Evolutionary conservation across 176 grass and related monocot species (phyloP), one percentile per base, ranked within the genome.

Genomic region (Aechmea fasciata): DNA sequence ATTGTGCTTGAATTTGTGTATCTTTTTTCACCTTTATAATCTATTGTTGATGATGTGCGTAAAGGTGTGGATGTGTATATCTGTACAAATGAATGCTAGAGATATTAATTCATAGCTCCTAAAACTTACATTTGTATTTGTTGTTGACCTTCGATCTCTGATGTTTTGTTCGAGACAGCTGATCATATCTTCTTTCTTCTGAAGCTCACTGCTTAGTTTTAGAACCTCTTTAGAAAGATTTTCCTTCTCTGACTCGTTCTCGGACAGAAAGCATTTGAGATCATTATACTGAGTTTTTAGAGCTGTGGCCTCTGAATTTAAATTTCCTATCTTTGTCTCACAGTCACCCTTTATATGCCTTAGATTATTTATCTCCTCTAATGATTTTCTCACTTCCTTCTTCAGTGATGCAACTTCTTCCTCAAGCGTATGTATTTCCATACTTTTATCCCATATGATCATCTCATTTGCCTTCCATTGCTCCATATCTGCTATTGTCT

Each of bases 241-340:
- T 62, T 84, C 71, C 66, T 90, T 90, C 83, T 96, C 87, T 51
- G 77, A 83, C 61, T 85, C 68, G 14, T 87, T 85, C 75, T 81
- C 78, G n/a, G 87, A 96, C 67, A 87, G n/a, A 19, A 72, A 79
- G 9, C 14, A 70, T 50, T 96, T 86, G 49, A 87, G 68, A 48
- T 81, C 72, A 33, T 75, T 74, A 14, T 82, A 82, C 66, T 83
- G 76, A 28, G 87, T 72, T 79, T 84, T 85, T 23, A 82, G 59
- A 10, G 69, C 84, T 77, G 83, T 75, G 48, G 85, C 81, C 22
- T 90, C 84, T 77, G 81, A 76, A 75, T 81, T 85, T 59, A 93
- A 66, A n/a, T 81, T 79, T 75, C 68, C 73, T 17, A 90, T 71
- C 41, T 20, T 65, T 18, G 73, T 82, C 48, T 93, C 89, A 23